phyloP scores from a whole-genome alignment of 129 eudicot genomes.

The Logfia minima region DNA sequence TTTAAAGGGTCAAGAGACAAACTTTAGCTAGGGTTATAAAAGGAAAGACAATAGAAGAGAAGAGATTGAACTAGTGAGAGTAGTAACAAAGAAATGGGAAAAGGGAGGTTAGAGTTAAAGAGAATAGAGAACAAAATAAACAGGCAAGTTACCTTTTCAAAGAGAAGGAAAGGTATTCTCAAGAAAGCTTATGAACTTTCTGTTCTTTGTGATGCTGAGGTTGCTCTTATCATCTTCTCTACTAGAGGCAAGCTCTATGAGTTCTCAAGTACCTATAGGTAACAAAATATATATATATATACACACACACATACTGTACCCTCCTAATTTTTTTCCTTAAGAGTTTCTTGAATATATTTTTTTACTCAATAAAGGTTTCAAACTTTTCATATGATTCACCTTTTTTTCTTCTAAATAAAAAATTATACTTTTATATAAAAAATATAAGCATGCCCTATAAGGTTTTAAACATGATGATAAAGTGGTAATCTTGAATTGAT shows the following conservation, averaged over 20 bases:
- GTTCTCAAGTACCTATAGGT: constrained; percentile 50
- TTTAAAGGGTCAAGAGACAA: constrained; percentile 11
- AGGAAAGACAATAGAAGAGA: constrained; percentile 5
- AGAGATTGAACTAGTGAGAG: constrained; percentile 4
- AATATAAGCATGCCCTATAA: background rate
- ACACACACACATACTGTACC: too few relatives aligned
- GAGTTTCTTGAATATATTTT: background rate
- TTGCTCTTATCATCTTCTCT: constrained; percentile 51
- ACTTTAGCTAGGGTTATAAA: constrained; percentile 26
- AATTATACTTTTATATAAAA: too few relatives aligned
- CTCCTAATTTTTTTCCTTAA: background rate
- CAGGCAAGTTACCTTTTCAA: constrained; percentile 49
- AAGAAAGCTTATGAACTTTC: constrained; percentile 53
- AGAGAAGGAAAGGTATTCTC: constrained; percentile 47
- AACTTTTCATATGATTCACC: background rate
- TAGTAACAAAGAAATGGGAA: constrained; percentile 31
- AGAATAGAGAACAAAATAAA: constrained; percentile 51
- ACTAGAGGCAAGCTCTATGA: constrained; percentile 48
- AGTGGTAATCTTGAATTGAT: too few relatives aligned
- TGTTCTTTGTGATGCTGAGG: constrained; percentile 52
- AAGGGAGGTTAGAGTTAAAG: constrained; percentile 47
- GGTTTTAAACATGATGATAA: background rate
- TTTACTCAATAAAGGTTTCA: background rate
- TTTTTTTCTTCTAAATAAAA: background rate
- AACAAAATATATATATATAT: background rate